Evolutionary conservation across 2,329 filamentous ascomycete species (phyloP), one percentile per base, ranked within the genome.

Genomic region (Penicillium capsulatum): DNA sequence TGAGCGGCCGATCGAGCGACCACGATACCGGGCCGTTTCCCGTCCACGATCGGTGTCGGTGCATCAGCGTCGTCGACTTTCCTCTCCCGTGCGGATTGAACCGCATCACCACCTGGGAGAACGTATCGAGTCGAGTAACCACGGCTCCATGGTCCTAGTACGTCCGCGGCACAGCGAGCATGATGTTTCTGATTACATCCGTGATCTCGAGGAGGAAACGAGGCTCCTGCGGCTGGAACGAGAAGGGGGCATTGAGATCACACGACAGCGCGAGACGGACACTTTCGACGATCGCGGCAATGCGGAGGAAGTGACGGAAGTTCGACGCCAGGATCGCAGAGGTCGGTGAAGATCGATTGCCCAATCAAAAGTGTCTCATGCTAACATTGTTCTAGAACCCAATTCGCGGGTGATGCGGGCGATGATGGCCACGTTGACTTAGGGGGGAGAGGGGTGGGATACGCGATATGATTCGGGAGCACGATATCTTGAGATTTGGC

Each of bases 271-370:
- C 14, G 51, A 58, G 14, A 61, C 57, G n/a, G 48, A 62, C 26
- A 55, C 64, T 13, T 59, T 66, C 44, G 60, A 62, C 29, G 47
- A 59, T 22, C 47, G 54, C 27, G 50, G 70, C 54, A 57, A 73
- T 53, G 64, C 66, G 27, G 67, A 74, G 35, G 77, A 80, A 43
- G 66, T 81, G 4, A 56, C 70, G 3, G 68, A 73, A 46, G 80
- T 95, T 17, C 42, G 47, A 57, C 85, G 88, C 70, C 88, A 85
- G 74, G 88, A 96, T 71, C 84, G 84, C 75, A 92, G 86, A 89
- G 89, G 90, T 94, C 92, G 28, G 33, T 16, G 6, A 28, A 11
- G 9, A n/a, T 14, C 10, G 9, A 28, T 28, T 28, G 26, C 10
- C 26, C 9, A n/a, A 14, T 28, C 26, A 14, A 11, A 28, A 28